Conservation (phyloP, 139 green algal genomes). For the Auxenochlorella pyrenoidosa region DNA sequence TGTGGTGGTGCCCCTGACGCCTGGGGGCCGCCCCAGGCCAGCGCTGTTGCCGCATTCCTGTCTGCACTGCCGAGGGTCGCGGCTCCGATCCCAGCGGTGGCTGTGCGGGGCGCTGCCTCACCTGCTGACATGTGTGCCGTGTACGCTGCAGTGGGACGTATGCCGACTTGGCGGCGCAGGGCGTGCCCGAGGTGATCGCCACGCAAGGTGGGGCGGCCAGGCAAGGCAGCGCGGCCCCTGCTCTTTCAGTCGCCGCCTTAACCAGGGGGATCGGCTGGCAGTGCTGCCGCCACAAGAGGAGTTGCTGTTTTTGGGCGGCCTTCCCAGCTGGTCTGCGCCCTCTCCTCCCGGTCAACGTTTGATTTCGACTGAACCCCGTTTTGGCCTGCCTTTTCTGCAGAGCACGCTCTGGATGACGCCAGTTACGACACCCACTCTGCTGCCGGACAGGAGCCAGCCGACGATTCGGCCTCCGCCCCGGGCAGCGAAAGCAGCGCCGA, state of each 20-base stretch:
- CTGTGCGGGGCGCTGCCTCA: neutral
- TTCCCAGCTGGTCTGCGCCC: no score
- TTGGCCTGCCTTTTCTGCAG: neutral
- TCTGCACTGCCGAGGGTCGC: no score
- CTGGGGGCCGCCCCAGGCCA: no score
- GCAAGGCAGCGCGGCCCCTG: neutral
- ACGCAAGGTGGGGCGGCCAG: neutral
- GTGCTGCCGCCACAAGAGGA: no score
- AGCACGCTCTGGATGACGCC: slow-evolving; percentile 46
- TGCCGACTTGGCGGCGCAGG: slow-evolving; percentile 53
- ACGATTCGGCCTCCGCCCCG: neutral
- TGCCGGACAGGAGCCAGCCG: neutral
- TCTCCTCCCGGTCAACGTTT: no score
- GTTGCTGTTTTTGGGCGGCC: no score
- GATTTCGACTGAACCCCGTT: no score
- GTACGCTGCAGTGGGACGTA: slow-evolving; percentile 60
- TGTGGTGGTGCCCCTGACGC: no score
- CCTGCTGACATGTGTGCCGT: neutral
- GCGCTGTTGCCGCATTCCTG: no score
- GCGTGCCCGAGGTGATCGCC: slow-evolving; percentile 58
- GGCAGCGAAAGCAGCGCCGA: neutral
- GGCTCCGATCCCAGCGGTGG: no score
- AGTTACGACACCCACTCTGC: slow-evolving; percentile 38
- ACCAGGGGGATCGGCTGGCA: neutral
- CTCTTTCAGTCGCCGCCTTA: neutral